Percentiles rank a stretch among this genome's conserved stretches.
Evolutionary conservation across 805 yeast species (phyloP).

Genomic region (Myxozyma sirexii): DNA sequence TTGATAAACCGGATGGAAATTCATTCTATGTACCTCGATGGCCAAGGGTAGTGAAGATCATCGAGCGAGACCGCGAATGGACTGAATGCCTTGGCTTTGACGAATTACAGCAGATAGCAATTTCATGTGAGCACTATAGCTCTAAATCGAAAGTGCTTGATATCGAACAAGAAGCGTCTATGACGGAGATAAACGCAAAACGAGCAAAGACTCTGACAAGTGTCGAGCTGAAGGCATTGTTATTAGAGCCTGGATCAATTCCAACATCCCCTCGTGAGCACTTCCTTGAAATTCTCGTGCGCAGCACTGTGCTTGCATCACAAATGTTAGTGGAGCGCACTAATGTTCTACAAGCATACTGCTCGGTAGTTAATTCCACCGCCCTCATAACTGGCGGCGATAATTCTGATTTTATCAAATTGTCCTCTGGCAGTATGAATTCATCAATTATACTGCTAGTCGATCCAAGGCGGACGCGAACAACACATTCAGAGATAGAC

Average conservation of each 20-base stretch:
- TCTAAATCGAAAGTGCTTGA: not conserved
- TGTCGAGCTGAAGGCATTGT: not conserved
- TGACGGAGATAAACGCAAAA: not conserved
- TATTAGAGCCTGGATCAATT: not conserved
- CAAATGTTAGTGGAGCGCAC: not conserved
- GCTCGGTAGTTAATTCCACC: no score
- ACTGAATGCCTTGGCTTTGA: conserved; percentile 1
- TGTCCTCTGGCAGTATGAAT: not conserved
- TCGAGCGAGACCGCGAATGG: conserved; percentile 20
- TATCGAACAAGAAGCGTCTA: not conserved
- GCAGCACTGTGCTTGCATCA: not conserved
- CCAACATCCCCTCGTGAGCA: no score
- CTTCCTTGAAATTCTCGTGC: not conserved
- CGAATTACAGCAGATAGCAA: conserved; percentile 19
- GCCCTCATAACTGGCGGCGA: no score
- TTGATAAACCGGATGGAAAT: conserved; percentile 22
- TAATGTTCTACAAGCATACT: not conserved
- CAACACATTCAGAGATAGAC: not conserved
- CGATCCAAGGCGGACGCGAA: not conserved
- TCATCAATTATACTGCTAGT: not conserved
- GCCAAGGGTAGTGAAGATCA: conserved; percentile 27
- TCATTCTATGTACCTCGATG: conserved; percentile 17
- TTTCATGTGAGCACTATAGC: not conserved
- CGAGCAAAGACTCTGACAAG: conserved; percentile 10
- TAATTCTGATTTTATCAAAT: no score